phyloP scores from a whole-genome alignment of 2,329 filamentous ascomycete species.

The Diatrype stigma region DNA sequence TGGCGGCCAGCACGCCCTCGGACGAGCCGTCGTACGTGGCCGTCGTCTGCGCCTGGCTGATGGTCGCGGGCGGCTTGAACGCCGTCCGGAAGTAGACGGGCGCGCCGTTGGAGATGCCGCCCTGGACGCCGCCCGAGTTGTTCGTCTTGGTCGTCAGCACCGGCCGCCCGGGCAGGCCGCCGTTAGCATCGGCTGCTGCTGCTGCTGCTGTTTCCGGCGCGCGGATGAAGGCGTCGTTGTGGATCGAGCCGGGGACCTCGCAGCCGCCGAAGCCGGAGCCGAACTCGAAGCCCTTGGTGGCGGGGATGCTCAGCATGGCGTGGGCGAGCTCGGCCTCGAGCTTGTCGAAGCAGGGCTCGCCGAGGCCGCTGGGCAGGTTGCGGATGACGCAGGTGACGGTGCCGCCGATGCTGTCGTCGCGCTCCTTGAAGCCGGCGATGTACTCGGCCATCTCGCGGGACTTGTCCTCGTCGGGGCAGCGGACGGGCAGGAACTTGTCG shows the following conservation, averaged over 20 bases:
- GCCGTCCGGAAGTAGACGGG: slow-evolving; percentile 91
- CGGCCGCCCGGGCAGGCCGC: slow-evolving; percentile 48
- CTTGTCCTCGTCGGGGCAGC: slow-evolving; percentile 70
- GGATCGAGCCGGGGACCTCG: slow-evolving; percentile 78
- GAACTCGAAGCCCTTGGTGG: slow-evolving; percentile 93
- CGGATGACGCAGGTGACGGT: slow-evolving; percentile 92
- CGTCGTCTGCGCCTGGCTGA: slow-evolving; percentile 82
- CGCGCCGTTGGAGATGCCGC: slow-evolving; percentile 90
- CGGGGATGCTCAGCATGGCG: slow-evolving; percentile 92
- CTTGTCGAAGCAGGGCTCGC: slow-evolving; percentile 95
- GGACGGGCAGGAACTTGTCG: slow-evolving; percentile 78
- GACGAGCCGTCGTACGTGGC: slow-evolving; percentile 68
- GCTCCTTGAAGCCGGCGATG: slow-evolving; percentile 74
- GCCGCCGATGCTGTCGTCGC: slow-evolving; percentile 85
- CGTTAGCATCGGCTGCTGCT: slow-evolving; percentile 38
- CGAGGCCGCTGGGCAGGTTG: slow-evolving; percentile 78
- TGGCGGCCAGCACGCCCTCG: slow-evolving; percentile 78
- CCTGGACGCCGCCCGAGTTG: slow-evolving; percentile 92
- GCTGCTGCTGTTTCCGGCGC: slow-evolving; percentile 42
- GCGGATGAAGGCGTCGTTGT: slow-evolving; percentile 84
- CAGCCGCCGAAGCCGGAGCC: slow-evolving; percentile 88
- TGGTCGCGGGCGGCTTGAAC: slow-evolving; percentile 94
- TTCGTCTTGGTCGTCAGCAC: slow-evolving; percentile 84
- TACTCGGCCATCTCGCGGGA: slow-evolving; percentile 70
- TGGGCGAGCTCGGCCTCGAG: slow-evolving; percentile 87